These are phyloP conservation scores for Hyaloscypha variabilis DNA, from an alignment of 495 filamentous ascomycete genomes.

Conservation along the genomic window DNA sequence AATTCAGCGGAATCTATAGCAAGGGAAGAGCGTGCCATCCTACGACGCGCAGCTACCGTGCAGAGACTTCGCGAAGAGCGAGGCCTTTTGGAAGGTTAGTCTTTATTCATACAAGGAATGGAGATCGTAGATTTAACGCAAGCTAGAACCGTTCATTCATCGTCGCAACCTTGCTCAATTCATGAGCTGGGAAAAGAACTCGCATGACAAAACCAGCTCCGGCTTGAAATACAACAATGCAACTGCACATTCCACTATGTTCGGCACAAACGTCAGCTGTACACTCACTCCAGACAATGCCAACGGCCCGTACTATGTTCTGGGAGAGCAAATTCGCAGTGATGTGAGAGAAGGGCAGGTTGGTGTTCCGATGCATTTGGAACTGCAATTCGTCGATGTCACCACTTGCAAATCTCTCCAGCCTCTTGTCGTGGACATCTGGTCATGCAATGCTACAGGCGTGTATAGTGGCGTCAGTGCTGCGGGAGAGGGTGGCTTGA, in stretches of 20 bases:
- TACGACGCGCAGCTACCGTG: conserved; percentile 10
- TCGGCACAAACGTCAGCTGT: conserved; percentile 51
- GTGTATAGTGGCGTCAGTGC: conserved; percentile 44
- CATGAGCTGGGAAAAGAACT: conserved; percentile 36
- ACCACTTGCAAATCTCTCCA: conserved; percentile 51
- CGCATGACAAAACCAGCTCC: conserved; percentile 44
- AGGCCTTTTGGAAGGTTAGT: conserved; percentile 3
- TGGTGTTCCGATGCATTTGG: conserved; percentile 54
- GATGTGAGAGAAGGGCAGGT: conserved; percentile 48
- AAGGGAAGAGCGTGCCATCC: neutral
- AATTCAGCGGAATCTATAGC: conserved; percentile 1
- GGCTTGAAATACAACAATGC: conserved; percentile 42
- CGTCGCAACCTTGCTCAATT: conserved; percentile 44
- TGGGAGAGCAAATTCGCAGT: conserved; percentile 54
- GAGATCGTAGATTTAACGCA: neutral
- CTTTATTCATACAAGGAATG: neutral
- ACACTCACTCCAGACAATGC: conserved; percentile 52
- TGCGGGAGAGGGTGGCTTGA: conserved; percentile 38
- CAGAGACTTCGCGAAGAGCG: conserved; percentile 11
- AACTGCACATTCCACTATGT: conserved; percentile 50
- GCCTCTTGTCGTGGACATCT: conserved; percentile 53
- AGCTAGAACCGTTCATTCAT: conserved; percentile 9
- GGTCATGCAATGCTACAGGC: conserved; percentile 57
- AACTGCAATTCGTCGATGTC: conserved; percentile 57
- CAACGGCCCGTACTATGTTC: conserved; percentile 58